A percentile compares a stretch with the other conserved stretches of the same genome.
phyloP scores from a whole-genome alignment of 306 rosid species.

The Clitoria ternatea region DNA sequence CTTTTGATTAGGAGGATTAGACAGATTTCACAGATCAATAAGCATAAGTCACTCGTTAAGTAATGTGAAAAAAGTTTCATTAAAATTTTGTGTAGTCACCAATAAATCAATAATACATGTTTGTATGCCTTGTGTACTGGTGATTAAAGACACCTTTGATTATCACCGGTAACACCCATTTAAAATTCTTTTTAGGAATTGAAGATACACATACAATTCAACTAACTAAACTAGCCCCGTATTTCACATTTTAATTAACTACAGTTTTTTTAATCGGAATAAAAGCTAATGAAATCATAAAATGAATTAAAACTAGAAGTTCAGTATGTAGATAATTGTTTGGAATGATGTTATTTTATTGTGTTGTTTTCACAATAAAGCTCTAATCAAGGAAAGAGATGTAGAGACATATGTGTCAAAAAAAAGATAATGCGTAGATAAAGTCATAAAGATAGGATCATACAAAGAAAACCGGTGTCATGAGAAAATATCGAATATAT shows the following conservation, averaged over 20 bases:
- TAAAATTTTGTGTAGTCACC: not conserved
- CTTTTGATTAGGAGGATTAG: not conserved
- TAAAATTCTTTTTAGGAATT: no score
- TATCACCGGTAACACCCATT: not conserved
- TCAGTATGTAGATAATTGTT: not conserved
- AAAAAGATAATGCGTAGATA: no score
- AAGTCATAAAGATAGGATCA: no score
- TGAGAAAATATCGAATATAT: no score
- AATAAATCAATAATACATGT: not conserved
- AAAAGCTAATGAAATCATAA: not conserved
- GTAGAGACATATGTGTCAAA: no score
- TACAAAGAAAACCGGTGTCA: no score
- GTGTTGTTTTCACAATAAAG: no score
- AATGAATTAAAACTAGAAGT: not conserved
- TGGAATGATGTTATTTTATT: no score
- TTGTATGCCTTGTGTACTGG: not conserved
- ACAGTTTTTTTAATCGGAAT: not conserved
- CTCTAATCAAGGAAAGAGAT: no score
- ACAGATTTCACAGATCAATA: not conserved
- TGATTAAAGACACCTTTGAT: not conserved
- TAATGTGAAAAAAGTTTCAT: not conserved
- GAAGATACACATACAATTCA: no score
- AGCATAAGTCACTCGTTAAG: not conserved
- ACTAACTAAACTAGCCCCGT: no score
- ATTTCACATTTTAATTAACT: no score